Base-by-base conservation (phyloP, 805 yeast genomes). In the Ogataea populi-albae region DNA sequence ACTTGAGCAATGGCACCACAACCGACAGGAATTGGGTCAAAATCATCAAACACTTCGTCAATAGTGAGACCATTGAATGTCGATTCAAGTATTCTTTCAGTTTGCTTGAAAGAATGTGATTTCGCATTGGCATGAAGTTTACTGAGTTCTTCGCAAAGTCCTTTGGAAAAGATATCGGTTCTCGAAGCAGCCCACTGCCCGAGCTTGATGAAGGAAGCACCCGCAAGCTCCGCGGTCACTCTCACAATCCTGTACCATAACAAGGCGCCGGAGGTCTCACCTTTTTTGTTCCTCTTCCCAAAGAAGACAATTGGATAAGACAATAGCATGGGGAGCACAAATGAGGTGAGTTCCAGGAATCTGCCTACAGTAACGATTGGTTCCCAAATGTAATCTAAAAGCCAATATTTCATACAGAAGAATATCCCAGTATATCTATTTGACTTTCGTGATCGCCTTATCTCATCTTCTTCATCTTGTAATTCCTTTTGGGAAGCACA, bases 101-200 rank as follows among this genome's bases (percentile, higher is more conserved):
- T 87, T 32, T 71, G 69, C 1, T 54, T 46, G 21, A 86, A 58
- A 0, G 83, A 64, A 64, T 93, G 99, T 5, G 81, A 71, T 39
- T 73, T 77, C 7, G 88, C 91, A 54, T 86, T 77, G 4, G 96
- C 85, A 59, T 93, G 99, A 37, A 93, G 64, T 17, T 73, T 64
- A 7, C 86, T 75, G 48, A 93, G 63, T 52, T 85, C 88, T 16
- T 75, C 74, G 57, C 98, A 91, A 59, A 91, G 62, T 26, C 74
- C 85, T 30, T 64, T 66, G 3, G 96, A 82, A 62, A 93, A 91
- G 22, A 93, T 82, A 61, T 93, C 99, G 0, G 95, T 86, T 59
- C 99, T 75, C 8, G 96, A 84, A 3, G 97, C 97, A 0, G 98
- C 98, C 99, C 99, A 93, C 65, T 93, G 99, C 3, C 98, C 98